A percentile compares a stretch with the other conserved stretches of the same genome.
Evolutionary conservation across 2,329 filamentous ascomycete species (phyloP).

Genomic region (Aspergillus quadrilineatus): DNA sequence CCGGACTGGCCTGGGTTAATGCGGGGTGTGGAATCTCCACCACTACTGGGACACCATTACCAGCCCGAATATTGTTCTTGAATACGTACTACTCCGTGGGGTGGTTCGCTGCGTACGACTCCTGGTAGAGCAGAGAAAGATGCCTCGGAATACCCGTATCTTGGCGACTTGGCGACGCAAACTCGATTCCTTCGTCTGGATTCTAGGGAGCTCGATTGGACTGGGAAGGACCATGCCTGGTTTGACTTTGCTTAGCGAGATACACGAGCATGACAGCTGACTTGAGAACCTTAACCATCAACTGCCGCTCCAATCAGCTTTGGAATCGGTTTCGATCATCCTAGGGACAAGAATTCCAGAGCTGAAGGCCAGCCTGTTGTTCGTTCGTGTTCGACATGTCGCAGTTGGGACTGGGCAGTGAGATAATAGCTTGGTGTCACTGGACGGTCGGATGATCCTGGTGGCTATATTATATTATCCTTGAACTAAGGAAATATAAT

Average conservation of each 20-base stretch:
- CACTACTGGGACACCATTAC: no score
- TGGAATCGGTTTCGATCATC: not conserved
- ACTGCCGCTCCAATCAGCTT: constrained; percentile 1
- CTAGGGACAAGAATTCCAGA: constrained; percentile 3
- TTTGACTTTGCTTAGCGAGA: not conserved
- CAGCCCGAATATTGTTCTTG: no score
- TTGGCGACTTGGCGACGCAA: not conserved
- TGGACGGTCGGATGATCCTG: no score
- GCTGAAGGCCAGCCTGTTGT: not conserved
- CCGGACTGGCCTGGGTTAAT: not conserved
- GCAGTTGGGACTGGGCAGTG: not conserved
- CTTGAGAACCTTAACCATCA: not conserved
- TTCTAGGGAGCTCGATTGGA: not conserved
- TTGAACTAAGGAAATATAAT: not conserved
- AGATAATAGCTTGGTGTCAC: no score
- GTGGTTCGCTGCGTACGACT: not conserved
- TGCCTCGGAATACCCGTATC: not conserved
- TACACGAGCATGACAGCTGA: not conserved
- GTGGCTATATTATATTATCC: not conserved
- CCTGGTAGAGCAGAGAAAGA: not conserved
- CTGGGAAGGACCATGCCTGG: not conserved
- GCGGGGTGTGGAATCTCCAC: no score
- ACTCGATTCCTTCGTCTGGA: not conserved
- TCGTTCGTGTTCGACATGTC: not conserved
- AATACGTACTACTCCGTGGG: no score